Conservation (phyloP, 2,329 filamentous ascomycete species). For the Pseudocercospora pini-densiflorae region DNA sequence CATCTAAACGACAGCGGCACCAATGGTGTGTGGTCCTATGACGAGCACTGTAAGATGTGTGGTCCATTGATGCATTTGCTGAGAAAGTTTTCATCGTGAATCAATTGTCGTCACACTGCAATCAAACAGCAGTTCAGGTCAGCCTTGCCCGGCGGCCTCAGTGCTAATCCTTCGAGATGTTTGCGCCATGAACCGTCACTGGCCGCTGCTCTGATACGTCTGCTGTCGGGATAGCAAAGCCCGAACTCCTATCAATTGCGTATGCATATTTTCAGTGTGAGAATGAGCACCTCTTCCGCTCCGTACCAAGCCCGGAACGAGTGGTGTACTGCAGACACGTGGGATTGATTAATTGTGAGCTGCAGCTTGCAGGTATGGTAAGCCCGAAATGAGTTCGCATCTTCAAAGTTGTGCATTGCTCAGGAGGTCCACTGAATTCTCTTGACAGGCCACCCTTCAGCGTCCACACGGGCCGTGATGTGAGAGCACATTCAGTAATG, state of each 20-base stretch:
- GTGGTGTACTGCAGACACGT: constrained; percentile 10
- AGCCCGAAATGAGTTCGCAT: background rate
- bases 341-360: constrained; percentile 7
- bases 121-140: background rate
- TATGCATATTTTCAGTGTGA: background rate
- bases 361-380: constrained; percentile 1
- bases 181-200: background rate
- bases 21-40: background rate
- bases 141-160: background rate
- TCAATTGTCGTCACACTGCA: background rate
- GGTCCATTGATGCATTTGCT: background rate
- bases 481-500: background rate
- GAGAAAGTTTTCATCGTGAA: background rate
- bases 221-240: background rate
- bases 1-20: background rate
- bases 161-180: constrained; percentile 5
- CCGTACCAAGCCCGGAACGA: background rate
- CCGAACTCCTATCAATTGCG: background rate
- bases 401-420: background rate
- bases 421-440: background rate
- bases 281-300: background rate
- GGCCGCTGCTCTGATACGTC: background rate
- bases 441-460: background rate
- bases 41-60: too few species aligned
- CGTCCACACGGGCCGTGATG: background rate